Percentiles rank a stretch among this genome's conserved stretches.
phyloP scores from a whole-genome alignment of 139 green algal genomes.

The Coelastrella sp. region DNA sequence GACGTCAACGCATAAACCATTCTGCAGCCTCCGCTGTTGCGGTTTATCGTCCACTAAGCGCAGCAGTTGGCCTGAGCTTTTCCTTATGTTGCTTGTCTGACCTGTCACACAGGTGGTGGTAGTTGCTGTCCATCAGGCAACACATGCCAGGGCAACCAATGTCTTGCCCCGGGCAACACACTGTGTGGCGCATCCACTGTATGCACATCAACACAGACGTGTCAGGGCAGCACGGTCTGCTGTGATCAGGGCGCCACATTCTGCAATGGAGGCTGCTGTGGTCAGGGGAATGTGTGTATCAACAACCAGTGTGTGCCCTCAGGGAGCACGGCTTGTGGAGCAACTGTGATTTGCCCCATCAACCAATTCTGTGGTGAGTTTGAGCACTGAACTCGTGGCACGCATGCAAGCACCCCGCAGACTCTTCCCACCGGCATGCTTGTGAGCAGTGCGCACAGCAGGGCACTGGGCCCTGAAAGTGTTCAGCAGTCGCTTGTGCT shows the following conservation, averaged over 20 bases:
- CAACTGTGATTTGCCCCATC: background rate
- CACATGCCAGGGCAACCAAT: slow-evolving; percentile 7
- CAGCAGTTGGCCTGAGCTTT: background rate
- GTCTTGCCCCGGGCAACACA: background rate
- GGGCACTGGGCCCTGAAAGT: no score
- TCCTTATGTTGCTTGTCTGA: background rate
- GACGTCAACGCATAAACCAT: no score
- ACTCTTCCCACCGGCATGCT: no score
- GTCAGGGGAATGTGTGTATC: slow-evolving; percentile 11
- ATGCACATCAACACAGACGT: slow-evolving; percentile 33
- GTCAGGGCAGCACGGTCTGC: slow-evolving; percentile 30
- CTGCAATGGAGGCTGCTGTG: slow-evolving; percentile 40
- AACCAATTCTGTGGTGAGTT: slow-evolving; percentile 27
- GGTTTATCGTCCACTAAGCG: background rate
- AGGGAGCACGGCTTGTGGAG: slow-evolving; percentile 8
- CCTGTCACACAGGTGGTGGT: background rate
- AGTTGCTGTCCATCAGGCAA: slow-evolving; percentile 6
- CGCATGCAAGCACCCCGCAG: no score
- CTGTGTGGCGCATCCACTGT: slow-evolving; percentile 1
- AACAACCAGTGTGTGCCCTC: slow-evolving; percentile 39
- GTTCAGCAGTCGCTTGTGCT: background rate
- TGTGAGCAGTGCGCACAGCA: background rate
- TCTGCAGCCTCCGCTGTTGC: background rate
- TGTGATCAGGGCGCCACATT: background rate
- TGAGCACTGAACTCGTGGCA: background rate